Percentiles rank a stretch among this genome's conserved stretches.
phyloP scores from a whole-genome alignment of 75 land plant genomes.

The Selaginella moellendorffii region DNA sequence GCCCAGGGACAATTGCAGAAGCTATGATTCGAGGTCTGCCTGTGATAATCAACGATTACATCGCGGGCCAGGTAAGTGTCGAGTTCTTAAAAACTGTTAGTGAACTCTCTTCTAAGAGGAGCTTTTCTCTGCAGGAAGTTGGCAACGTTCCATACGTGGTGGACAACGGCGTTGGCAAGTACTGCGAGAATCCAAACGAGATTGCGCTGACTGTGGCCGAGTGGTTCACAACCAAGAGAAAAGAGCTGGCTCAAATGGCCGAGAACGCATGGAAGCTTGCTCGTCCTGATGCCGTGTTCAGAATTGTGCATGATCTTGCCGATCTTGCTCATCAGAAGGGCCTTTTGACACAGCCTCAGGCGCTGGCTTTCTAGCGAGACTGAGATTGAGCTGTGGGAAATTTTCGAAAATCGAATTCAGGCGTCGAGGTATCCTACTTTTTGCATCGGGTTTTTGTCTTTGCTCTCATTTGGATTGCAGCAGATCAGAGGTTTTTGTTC shows the following conservation, averaged over 20 bases:
- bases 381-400: too few species aligned
- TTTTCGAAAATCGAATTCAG: too few species aligned
- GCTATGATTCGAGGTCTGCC: constrained; percentile 97
- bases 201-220: constrained; percentile 66
- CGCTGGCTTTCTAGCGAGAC: not conserved
- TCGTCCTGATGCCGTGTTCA: constrained; percentile 92
- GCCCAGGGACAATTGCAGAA: constrained; percentile 98
- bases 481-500: too few species aligned
- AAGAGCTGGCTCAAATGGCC: constrained; percentile 66
- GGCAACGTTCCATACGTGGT: constrained; percentile 97
- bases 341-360: not conserved
- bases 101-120: too few species aligned
- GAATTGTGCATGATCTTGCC: constrained; percentile 89
- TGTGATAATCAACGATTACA: constrained; percentile 72
- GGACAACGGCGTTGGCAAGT: constrained; percentile 86
- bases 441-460: too few species aligned
- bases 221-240: constrained; percentile 79
- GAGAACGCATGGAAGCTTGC: constrained; percentile 63
- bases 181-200: constrained; percentile 73
- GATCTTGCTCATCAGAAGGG: constrained; percentile 36
- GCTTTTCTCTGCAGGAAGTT: constrained; percentile 69
- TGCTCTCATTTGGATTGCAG: too few species aligned
- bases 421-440: too few species aligned
- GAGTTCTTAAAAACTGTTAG: not conserved
- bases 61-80: constrained; percentile 77